These are phyloP conservation scores for Blastobotrys americana DNA, from an alignment of 805 yeast species.

Conservation along the genomic window DNA sequence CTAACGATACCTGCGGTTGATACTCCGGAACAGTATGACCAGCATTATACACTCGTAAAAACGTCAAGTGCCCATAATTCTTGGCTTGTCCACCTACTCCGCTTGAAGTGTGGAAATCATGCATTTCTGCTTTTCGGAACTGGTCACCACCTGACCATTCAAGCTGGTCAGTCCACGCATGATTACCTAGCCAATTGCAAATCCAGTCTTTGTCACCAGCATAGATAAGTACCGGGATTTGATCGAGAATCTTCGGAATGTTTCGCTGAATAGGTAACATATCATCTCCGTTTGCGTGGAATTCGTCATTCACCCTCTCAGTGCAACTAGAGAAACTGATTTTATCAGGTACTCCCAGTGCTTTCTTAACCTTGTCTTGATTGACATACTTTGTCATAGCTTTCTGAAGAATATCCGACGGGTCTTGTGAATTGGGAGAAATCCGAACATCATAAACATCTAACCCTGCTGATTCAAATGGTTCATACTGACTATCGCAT, in stretches of 20 bases:
- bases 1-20: slow-evolving; percentile 7
- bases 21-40: slow-evolving; percentile 76
- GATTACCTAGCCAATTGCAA: slow-evolving; percentile 92
- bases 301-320: slow-evolving; percentile 68
- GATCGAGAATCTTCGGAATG: slow-evolving; percentile 64
- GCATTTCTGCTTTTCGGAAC: slow-evolving; percentile 36
- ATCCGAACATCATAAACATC: slow-evolving; percentile 59
- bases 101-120: slow-evolving; percentile 21
- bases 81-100: slow-evolving; percentile 61
- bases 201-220: slow-evolving; percentile 94
- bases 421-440: slow-evolving; percentile 32
- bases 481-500: slow-evolving; percentile 34
- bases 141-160: slow-evolving; percentile 55
- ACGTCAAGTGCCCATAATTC: slow-evolving; percentile 63
- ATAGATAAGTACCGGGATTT: slow-evolving; percentile 73
- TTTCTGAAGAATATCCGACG: slow-evolving; percentile 69
- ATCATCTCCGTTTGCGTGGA: slow-evolving; percentile 79
- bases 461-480: slow-evolving; percentile 51
- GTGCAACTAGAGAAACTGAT: slow-evolving; percentile 38
- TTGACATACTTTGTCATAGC: slow-evolving; percentile 73
- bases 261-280: slow-evolving; percentile 71
- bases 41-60: slow-evolving; percentile 70
- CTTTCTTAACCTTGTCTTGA: slow-evolving; percentile 59
- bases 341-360: slow-evolving; percentile 71
- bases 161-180: slow-evolving; percentile 67